phyloP scores from a whole-genome alignment of 345 rosid species.

The Zanthoxylum bungeanum region DNA sequence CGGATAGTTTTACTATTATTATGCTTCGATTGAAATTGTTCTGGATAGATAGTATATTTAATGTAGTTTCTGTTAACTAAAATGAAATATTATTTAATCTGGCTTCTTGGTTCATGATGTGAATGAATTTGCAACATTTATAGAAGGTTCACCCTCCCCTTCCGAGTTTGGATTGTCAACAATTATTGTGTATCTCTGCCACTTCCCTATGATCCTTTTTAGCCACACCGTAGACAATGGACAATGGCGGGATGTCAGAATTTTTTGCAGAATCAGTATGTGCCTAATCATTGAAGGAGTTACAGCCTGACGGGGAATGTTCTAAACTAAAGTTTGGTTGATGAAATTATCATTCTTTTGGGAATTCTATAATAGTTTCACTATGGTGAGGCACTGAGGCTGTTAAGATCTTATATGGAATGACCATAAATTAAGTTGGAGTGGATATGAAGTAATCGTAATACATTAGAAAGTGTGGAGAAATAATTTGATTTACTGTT shows the following conservation, averaged over 20 bases:
- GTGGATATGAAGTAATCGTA: background rate
- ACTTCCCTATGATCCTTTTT: background rate
- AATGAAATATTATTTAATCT: background rate
- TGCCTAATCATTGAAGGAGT: background rate
- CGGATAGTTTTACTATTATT: background rate
- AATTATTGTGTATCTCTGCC: background rate
- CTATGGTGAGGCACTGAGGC: background rate
- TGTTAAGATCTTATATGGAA: background rate
- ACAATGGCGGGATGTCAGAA: background rate
- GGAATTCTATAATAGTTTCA: background rate
- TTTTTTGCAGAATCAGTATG: background rate
- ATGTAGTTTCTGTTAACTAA: background rate
- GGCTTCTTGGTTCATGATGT: background rate
- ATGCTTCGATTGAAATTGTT: background rate
- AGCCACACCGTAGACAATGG: background rate
- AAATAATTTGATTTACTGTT: background rate
- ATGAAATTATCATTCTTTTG: background rate
- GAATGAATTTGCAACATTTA: background rate
- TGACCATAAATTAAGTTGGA: background rate
- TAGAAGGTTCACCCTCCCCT: background rate
- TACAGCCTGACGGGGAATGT: background rate
- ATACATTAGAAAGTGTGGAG: background rate
- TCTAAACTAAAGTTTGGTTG: background rate
- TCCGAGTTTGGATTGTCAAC: background rate
- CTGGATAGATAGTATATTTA: background rate